Evolutionary conservation across 331 rosid genomes (phyloP).

Genomic region (Ulmus americana): DNA sequence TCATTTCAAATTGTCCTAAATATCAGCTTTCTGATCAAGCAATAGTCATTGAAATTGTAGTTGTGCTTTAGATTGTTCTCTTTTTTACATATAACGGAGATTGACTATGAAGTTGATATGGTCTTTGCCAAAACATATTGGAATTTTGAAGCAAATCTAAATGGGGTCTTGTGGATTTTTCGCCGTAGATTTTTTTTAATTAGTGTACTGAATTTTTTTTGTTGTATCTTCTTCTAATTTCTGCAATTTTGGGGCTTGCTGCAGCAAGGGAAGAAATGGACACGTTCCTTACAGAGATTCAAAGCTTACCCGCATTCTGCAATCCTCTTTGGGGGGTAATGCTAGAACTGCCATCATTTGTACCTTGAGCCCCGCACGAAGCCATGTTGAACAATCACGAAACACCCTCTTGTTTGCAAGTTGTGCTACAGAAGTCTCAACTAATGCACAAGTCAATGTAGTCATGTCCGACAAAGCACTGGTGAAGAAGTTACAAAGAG

Average conservation of each 20-base stretch:
- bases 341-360: conserved; percentile 96
- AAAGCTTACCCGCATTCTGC: conserved; percentile 93
- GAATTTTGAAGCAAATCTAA: background rate
- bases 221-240: background rate
- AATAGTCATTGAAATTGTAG: background rate
- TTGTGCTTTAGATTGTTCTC: background rate
- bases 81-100: background rate
- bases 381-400: conserved; percentile 87
- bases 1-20: background rate
- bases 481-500: conserved; percentile 84
- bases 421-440: conserved; percentile 91
- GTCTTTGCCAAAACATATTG: background rate
- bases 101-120: background rate
- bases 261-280: conserved; percentile 97
- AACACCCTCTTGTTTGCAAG: conserved; percentile 95
- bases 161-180: background rate
- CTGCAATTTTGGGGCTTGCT: conserved; percentile 20
- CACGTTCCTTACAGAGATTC: conserved; percentile 97
- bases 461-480: conserved; percentile 90
- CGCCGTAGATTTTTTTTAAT: conserved; percentile 6
- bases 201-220: background rate
- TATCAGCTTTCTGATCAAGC: background rate
- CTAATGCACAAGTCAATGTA: conserved; percentile 85
- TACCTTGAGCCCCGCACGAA: conserved; percentile 93
- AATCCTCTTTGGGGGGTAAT: conserved; percentile 95